phyloP scores from a whole-genome alignment of 768 basidiomycete genomes.

The Obba rivulosa region DNA sequence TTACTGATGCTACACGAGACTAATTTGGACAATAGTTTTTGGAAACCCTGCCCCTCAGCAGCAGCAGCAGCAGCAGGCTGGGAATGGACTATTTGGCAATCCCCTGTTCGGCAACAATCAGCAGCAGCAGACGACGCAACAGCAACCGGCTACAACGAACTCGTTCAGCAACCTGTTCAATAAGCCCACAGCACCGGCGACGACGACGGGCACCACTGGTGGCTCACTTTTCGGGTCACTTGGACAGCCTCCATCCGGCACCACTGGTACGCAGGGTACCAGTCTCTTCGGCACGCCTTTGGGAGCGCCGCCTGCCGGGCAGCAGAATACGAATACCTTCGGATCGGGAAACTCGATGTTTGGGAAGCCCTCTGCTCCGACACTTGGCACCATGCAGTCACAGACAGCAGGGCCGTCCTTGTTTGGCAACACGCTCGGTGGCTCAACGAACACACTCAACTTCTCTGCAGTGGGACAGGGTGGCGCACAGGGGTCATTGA shows the following conservation, averaged over 20 bases:
- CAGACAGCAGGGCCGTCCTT: constrained; percentile 29
- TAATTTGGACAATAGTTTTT: not conserved
- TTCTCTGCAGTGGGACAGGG: constrained; percentile 33
- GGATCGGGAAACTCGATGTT: constrained; percentile 44
- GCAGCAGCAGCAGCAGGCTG: constrained; percentile 33
- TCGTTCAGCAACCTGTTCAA: constrained; percentile 28
- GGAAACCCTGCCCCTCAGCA: not conserved
- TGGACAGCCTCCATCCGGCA: constrained; percentile 36
- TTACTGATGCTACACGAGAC: not conserved
- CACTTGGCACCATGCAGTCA: constrained; percentile 39
- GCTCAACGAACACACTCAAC: constrained; percentile 28
- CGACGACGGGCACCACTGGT: constrained; percentile 8
- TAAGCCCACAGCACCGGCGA: constrained; percentile 26
- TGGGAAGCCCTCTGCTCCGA: constrained; percentile 45
- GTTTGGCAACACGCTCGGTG: constrained; percentile 27
- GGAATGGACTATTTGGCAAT: constrained; percentile 14
- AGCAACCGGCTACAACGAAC: constrained; percentile 27
- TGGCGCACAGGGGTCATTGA: constrained; percentile 44
- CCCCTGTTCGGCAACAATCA: constrained; percentile 21
- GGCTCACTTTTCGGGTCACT: constrained; percentile 31
- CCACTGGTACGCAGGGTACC: constrained; percentile 23
- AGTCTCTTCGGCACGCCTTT: constrained; percentile 48
- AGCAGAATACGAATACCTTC: constrained; percentile 34
- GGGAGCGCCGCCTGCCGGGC: constrained; percentile 36
- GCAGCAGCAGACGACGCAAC: constrained; percentile 32